Evolutionary conservation across 139 green algal species (phyloP), one percentile per base, ranked within the genome.

Genomic region (Yamagishiella unicocca): DNA sequence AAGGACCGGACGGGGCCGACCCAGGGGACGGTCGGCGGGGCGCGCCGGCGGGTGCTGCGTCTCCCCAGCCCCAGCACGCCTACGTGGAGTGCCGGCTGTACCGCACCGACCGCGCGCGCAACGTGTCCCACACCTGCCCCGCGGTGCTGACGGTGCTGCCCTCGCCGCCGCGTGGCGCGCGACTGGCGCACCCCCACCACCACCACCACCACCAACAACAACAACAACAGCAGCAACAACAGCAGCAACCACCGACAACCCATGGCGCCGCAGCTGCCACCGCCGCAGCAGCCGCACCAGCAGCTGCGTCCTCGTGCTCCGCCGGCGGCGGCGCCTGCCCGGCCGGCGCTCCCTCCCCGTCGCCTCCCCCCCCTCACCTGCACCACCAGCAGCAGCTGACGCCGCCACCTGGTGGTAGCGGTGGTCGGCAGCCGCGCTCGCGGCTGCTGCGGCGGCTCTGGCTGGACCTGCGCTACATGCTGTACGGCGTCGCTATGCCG

Each of bases 1-100:
- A 58, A 12, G 12, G 50, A 58, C 50, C 50, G 50, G n/a, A n/a
- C n/a, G n/a, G n/a, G n/a, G n/a, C n/a, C n/a, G n/a, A n/a, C n/a
- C n/a, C n/a, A n/a, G n/a, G n/a, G n/a, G n/a, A n/a, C n/a, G n/a
- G n/a, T n/a, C n/a, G n/a, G n/a, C n/a, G n/a, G n/a, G n/a, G n/a
- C n/a, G n/a, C n/a, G n/a, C n/a, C n/a, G n/a, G n/a, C n/a, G n/a
- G n/a, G n/a, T 25, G 14, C 50, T 58, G 14, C 50, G 50, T 17
- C 50, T 58, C 50, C 50, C 14, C 62, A 71, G 24, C 37, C n/a
- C 14, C 22, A 40, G 61, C 24, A 86, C 42, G 80, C 80, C 17
- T 77, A 78, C 62, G 80, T 86, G n/a, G 80, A 86, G 80, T 86
- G 80, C 66, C 80, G 80, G 19, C 80, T 86, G 64, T 86, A 86